phyloP scores from a whole-genome alignment of 1,284 basidiomycete species.

The Sporisorium reilianum region DNA sequence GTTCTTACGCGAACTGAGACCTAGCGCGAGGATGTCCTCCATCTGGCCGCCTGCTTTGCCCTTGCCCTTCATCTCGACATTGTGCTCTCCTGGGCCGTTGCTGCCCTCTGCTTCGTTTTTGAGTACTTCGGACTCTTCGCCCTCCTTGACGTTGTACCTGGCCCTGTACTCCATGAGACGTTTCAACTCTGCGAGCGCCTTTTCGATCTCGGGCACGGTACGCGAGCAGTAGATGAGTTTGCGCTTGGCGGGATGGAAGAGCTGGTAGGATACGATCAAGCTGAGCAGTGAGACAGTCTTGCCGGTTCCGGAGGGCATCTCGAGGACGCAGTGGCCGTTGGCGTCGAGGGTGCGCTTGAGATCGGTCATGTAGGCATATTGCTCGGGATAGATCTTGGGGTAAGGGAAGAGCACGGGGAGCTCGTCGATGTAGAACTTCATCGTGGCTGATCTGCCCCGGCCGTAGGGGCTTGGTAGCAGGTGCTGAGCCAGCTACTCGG shows the following conservation, averaged over 20 bases:
- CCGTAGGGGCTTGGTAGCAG: neutral
- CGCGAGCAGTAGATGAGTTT: conserved; percentile 99
- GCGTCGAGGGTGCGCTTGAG: conserved; percentile 96
- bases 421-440: conserved; percentile 98
- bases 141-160: conserved; percentile 70
- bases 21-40: conserved; percentile 84
- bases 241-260: conserved; percentile 91
- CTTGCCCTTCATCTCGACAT: conserved; percentile 43
- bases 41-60: conserved; percentile 51
- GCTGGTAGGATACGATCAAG: conserved; percentile 94
- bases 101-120: conserved; percentile 63
- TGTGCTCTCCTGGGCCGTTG: conserved; percentile 32
- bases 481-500: neutral
- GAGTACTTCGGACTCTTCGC: conserved; percentile 78
- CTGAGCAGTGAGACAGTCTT: conserved; percentile 98
- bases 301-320: conserved; percentile 99
- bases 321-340: conserved; percentile 91
- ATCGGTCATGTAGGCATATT: conserved; percentile 99
- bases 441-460: conserved; percentile 66
- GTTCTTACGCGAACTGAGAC: conserved; percentile 95
- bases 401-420: conserved; percentile 73
- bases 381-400: conserved; percentile 77
- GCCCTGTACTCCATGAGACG: conserved; percentile 89
- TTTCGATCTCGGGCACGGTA: conserved; percentile 99
- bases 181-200: conserved; percentile 95